Conservation (phyloP, 1,284 basidiomycete species). For the Cutaneotrichosporon cyanovorans region DNA sequence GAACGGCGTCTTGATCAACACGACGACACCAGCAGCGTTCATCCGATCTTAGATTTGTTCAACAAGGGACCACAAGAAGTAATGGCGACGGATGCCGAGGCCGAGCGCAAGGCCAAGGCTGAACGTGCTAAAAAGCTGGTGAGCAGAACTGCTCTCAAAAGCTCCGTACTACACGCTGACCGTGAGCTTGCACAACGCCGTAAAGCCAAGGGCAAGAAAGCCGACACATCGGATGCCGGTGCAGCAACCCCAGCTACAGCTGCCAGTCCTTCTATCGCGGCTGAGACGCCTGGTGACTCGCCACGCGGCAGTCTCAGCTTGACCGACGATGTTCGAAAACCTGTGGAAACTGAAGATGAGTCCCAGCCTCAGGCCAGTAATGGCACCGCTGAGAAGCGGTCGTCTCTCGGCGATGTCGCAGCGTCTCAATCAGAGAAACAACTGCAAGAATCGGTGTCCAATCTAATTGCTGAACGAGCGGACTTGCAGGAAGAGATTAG, state of each 20-base stretch:
- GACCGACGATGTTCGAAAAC: slow-evolving; percentile 11
- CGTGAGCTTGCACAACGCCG: slow-evolving; percentile 25
- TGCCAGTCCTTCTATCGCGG: slow-evolving; percentile 5
- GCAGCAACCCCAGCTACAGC: slow-evolving; percentile 8
- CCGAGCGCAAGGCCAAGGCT: slow-evolving; percentile 40
- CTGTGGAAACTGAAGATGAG: no score
- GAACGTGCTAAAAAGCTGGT: slow-evolving; percentile 42
- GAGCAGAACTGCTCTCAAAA: not conserved
- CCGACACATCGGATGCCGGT: slow-evolving; percentile 4
- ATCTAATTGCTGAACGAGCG: slow-evolving; percentile 35
- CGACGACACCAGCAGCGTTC: no score
- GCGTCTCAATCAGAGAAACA: slow-evolving; percentile 10
- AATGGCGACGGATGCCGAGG: slow-evolving; percentile 15
- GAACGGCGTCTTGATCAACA: no score
- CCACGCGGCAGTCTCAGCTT: slow-evolving; percentile 28
- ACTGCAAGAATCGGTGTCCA: slow-evolving; percentile 34
- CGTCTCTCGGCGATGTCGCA: not conserved
- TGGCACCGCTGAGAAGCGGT: not conserved
- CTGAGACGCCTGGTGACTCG: slow-evolving; percentile 14
- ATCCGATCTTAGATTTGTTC: no score
- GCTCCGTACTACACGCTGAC: not conserved
- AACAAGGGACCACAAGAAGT: no score
- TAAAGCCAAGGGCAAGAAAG: slow-evolving; percentile 27
- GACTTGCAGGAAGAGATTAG: slow-evolving; percentile 31
- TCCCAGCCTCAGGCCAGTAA: not conserved